Evolutionary conservation across 2,329 filamentous ascomycete genomes (phyloP).

Genomic region (Microsporum audouinii): DNA sequence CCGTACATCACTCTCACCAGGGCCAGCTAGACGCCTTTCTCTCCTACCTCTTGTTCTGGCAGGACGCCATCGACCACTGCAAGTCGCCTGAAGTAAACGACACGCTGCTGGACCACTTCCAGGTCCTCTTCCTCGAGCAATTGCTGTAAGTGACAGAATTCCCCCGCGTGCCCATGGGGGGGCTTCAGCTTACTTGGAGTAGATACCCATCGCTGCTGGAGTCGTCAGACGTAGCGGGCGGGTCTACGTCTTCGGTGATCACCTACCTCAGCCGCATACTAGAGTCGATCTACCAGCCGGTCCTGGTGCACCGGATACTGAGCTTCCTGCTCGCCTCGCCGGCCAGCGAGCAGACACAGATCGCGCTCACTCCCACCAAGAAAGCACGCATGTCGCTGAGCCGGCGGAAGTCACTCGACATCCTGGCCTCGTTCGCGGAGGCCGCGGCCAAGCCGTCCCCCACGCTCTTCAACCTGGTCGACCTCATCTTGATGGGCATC

Average conservation of each 20-base stretch:
- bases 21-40: conserved; percentile 87
- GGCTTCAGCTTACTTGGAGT: background rate
- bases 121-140: conserved; percentile 91
- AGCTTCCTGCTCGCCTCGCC: conserved; percentile 82
- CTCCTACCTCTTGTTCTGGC: conserved; percentile 93
- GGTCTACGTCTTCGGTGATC: conserved; percentile 88
- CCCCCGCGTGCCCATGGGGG: too few species aligned
- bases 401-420: conserved; percentile 78
- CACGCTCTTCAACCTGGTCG: conserved; percentile 81
- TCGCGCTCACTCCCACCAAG: conserved; percentile 39
- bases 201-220: conserved; percentile 92
- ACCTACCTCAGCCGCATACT: conserved; percentile 87
- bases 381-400: conserved; percentile 49
- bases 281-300: conserved; percentile 81
- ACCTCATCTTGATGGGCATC: conserved; percentile 76
- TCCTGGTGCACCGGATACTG: conserved; percentile 87
- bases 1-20: conserved; percentile 63
- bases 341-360: conserved; percentile 27
- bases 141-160: conserved; percentile 52
- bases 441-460: conserved; percentile 69
- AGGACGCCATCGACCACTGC: conserved; percentile 94
- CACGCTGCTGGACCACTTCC: conserved; percentile 90
- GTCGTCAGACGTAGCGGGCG: conserved; percentile 92
- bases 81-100: conserved; percentile 82
- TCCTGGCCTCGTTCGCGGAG: conserved; percentile 66